Evolutionary conservation across 2,329 filamentous ascomycete genomes (phyloP).

Genomic region (Fonsecaea pugnacius): DNA sequence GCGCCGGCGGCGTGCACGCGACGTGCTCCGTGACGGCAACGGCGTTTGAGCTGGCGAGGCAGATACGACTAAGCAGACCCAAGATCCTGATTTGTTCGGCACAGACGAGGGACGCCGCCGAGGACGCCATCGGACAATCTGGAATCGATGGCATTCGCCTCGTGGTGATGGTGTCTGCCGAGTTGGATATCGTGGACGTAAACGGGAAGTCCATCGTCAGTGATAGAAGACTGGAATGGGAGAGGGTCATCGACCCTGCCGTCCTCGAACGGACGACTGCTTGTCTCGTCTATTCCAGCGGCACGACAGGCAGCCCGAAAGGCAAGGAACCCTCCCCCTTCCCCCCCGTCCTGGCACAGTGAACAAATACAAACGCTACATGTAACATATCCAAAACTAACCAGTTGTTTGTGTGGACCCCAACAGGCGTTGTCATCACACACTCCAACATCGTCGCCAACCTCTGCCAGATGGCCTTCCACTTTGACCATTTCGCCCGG

Average conservation of each 20-base stretch:
- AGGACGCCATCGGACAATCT: slow-evolving; percentile 55
- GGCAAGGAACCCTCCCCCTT: slow-evolving; percentile 41
- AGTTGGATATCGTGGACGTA: slow-evolving; percentile 34
- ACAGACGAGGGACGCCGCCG: slow-evolving; percentile 54
- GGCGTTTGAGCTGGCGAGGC: slow-evolving; percentile 55
- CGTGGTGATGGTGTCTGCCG: slow-evolving; percentile 51
- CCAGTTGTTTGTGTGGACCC: neutral
- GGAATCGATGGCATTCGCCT: slow-evolving; percentile 55
- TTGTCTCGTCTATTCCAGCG: slow-evolving; percentile 74
- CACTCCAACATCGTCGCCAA: slow-evolving; percentile 30
- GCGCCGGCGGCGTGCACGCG: slow-evolving; percentile 63
- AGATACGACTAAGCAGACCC: slow-evolving; percentile 49
- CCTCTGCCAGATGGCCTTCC: slow-evolving; percentile 29
- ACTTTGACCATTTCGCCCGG: slow-evolving; percentile 26
- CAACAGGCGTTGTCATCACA: slow-evolving; percentile 25
- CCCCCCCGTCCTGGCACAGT: too few species aligned
- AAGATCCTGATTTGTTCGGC: slow-evolving; percentile 55
- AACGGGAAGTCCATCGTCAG: slow-evolving; percentile 44
- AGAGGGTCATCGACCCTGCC: slow-evolving; percentile 55
- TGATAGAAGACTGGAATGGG: slow-evolving; percentile 55
- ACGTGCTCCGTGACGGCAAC: slow-evolving; percentile 59
- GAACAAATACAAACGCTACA: too few species aligned
- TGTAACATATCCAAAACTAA: neutral
- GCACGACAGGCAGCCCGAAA: slow-evolving; percentile 77
- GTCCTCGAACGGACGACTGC: slow-evolving; percentile 59